Base-by-base conservation (phyloP, 306 rosid genomes). In the Coriaria nepalensis region DNA sequence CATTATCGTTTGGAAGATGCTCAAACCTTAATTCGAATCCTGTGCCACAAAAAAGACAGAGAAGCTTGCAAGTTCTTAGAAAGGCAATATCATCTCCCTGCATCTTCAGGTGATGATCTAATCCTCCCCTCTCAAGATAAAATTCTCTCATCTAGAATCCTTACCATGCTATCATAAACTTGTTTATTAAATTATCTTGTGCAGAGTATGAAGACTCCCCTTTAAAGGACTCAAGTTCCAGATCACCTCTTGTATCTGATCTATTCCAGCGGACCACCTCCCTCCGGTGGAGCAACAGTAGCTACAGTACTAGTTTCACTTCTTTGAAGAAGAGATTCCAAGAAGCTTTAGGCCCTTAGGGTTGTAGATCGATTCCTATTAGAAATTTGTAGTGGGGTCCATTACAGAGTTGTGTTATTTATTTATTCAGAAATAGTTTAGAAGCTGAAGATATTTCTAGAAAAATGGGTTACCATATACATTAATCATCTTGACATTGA, bases 11-110 rank as follows among this genome's bases (percentile, higher is more conserved):
- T 75, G 32, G 45, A 63, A 5, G 72, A 65, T 12, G 68, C 74
- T 6, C 78, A 72, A 47, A 66, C 73, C 15, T 58, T 72, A 40
- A 55, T 76, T 46, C 73, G 78, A 45, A 48, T 76, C 43, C 45
- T 76, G 33, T 76, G 78, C 68, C 82, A 76, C 76, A 72, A 72
- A 62, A 76, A 72, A 59, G 78, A 76, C 48, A 62, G 49, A 14
- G 70, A 72, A 55, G 78, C 82, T 65, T 76, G 78, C 38, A 50
- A 33, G 44, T 76, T 72, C 55, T 67, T 76, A 37, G 68, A 72
- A 68, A 53, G 63, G 37, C 61, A 64, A 14, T 76, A 72, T 68
- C 69, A 72, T 61, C 75, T 76, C 53, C 82, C 82, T 8, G 40
- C 63, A 53, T 76, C 78, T 8, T 68, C 82, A 65, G 82, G 82